phyloP scores from a whole-genome alignment of 805 yeast species.

The Candida verbasci region DNA sequence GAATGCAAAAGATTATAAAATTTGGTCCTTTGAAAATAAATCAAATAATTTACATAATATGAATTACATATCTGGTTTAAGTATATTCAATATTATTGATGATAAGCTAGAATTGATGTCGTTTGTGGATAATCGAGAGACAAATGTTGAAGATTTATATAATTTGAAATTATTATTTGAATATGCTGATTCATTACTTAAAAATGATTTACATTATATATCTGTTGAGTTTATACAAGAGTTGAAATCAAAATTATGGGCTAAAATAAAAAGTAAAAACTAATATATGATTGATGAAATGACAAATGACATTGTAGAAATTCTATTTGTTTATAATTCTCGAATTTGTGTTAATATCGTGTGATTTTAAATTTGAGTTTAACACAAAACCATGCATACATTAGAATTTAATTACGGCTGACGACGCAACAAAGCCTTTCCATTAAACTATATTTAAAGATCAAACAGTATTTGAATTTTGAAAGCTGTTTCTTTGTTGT shows the following conservation, averaged over 20 bases:
- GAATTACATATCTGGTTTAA: slow-evolving; percentile 28
- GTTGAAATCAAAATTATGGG: slow-evolving; percentile 44
- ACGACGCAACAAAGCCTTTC: too few relatives aligned
- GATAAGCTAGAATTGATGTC: slow-evolving; percentile 47
- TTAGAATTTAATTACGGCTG: too few relatives aligned
- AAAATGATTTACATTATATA: slow-evolving; percentile 40
- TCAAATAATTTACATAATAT: slow-evolving; percentile 3
- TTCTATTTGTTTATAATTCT: too few relatives aligned
- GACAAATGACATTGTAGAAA: too few relatives aligned
- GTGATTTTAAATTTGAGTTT: too few relatives aligned
- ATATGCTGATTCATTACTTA: slow-evolving; percentile 45
- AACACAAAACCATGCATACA: too few relatives aligned
- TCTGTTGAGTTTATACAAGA: slow-evolving; percentile 49
- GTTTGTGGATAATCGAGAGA: slow-evolving; percentile 41
- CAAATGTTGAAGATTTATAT: slow-evolving; percentile 56
- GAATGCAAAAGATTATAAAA: slow-evolving; percentile 24
- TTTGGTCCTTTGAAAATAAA: slow-evolving; percentile 22
- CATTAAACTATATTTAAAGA: too few relatives aligned
- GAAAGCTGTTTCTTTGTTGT: too few relatives aligned
- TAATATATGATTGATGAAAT: too few relatives aligned
- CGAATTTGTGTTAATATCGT: too few relatives aligned
- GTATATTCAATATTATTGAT: slow-evolving; percentile 46
- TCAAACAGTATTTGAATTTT: too few relatives aligned
- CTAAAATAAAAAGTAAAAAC: not conserved
- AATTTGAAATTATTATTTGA: slow-evolving; percentile 59